A percentile compares a stretch with the other conserved stretches of the same genome.
These are phyloP conservation scores for Penicillium sp. DNA, from an alignment of 2,329 filamentous ascomycete species.

Conservation along the genomic window DNA sequence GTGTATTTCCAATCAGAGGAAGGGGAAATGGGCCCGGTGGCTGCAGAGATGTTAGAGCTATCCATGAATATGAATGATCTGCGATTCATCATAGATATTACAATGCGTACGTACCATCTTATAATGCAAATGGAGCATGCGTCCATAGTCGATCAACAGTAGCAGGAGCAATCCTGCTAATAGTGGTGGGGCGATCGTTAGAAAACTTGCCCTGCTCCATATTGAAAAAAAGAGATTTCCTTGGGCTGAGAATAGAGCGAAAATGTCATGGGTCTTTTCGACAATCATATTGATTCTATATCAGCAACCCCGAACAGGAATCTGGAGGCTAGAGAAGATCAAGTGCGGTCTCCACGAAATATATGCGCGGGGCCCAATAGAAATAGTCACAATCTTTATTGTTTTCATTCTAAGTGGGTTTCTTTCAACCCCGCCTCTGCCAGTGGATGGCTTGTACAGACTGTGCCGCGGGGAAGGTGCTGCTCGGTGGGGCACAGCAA, in stretches of 20 bases:
- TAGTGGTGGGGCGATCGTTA: not conserved
- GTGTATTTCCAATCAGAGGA: slow-evolving; percentile 60
- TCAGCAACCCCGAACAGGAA: not conserved
- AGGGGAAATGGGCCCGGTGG: slow-evolving; percentile 60
- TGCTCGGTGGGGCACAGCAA: no score
- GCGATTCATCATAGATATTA: not conserved
- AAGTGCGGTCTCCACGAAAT: no score
- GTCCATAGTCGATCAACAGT: slow-evolving; percentile 26
- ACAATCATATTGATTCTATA: slow-evolving; percentile 1
- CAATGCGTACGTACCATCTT: slow-evolving; percentile 27
- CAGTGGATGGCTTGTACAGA: no score
- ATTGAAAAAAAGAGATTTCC: not conserved
- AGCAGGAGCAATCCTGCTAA: slow-evolving; percentile 1
- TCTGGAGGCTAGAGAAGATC: no score
- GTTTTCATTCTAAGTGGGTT: no score
- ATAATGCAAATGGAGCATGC: slow-evolving; percentile 30
- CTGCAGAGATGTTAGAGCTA: slow-evolving; percentile 31
- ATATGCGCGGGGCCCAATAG: no score
- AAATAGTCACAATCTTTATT: no score
- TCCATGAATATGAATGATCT: not conserved
- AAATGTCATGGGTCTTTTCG: slow-evolving; percentile 8
- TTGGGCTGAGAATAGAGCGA: slow-evolving; percentile 1
- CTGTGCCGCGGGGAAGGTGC: no score
- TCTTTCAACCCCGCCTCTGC: no score
- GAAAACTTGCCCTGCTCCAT: not conserved